Evolutionary conservation across 371 early-diverging fungal genomes (phyloP), one percentile per base, ranked within the genome.

Genomic region (Mucor mucedo): DNA sequence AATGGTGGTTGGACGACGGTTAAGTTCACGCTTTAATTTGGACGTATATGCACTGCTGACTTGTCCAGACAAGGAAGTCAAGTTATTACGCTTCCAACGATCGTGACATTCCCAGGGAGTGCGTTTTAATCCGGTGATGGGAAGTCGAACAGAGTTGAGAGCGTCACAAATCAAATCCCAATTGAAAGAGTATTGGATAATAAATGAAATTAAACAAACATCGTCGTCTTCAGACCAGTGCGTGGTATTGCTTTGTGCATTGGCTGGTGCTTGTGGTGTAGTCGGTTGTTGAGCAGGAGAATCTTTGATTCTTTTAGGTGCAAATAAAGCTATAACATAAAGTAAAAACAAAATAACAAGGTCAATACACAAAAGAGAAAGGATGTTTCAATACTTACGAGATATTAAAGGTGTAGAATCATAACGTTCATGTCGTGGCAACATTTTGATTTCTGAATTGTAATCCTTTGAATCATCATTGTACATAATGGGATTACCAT

Each of bases 151-250:
- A 1, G 82, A 74, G 55, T 83, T 83, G 41, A 87, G 84, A 8
- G 87, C 69, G 45, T 89, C 90, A 5, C 84, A 66, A 27, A 91
- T 81, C 8, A 89, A 66, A 27, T 77, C 78, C 91, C 91, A 93
- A 64, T 93, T 93, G 68, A 79, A 86, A 28, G 82, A 77, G 63
- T 83, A 87, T 21, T 84, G 80, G 27, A 76, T 56, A 48, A 88
- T 85, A 41, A 89, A 71, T 10, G 75, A 68, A 39, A 84, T 78
- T 49, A 93, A 71, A 39, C 82, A 75, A 1, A 86, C 77, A 55
- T 93, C 91, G 56, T 93, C 93, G 4, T 90, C 91, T 30, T 75
- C 72, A 0, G 82, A 77, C 93, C 93, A 92, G 85, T 48, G 72
- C 57, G 65, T 62, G 13, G 45, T 38, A 57, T 27, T 59, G 59